Percentiles rank a stretch among this genome's conserved stretches.
phyloP scores from a whole-genome alignment of 2,329 filamentous ascomycete species.

The Pestalotiopsis sp. region DNA sequence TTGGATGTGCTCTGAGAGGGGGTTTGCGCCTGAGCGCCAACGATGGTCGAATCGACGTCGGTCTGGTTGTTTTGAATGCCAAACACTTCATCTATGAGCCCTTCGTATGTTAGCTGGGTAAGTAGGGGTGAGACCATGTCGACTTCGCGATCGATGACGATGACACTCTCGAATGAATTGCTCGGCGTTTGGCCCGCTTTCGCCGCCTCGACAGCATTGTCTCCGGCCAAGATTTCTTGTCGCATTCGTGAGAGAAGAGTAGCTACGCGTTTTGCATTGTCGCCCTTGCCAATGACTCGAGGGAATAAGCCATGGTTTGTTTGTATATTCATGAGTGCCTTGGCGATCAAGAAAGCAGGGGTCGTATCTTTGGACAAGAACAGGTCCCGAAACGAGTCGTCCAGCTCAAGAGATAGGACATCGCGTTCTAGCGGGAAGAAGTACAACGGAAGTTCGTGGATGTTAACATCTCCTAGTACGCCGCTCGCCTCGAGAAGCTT shows the following conservation, averaged over 20 bases:
- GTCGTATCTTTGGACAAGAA: conserved; percentile 91
- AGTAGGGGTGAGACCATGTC: conserved; percentile 91
- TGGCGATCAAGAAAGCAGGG: conserved; percentile 84
- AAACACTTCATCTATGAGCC: conserved; percentile 91
- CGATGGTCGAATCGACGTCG: conserved; percentile 87
- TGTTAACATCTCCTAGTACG: conserved; percentile 88
- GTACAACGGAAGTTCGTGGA: conserved; percentile 83
- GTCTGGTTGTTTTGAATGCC: conserved; percentile 90
- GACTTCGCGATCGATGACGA: conserved; percentile 93
- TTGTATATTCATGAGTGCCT: conserved; percentile 92
- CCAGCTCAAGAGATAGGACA: conserved; percentile 86
- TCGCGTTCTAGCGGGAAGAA: conserved; percentile 94
- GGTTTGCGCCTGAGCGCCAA: conserved; percentile 70
- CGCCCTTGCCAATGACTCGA: conserved; percentile 91
- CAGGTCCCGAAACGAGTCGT: conserved; percentile 83
- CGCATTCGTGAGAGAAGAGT: conserved; percentile 90
- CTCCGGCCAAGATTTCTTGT: conserved; percentile 81
- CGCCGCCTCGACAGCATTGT: conserved; percentile 65
- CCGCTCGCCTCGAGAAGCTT: conserved; percentile 90
- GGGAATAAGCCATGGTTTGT: conserved; percentile 92
- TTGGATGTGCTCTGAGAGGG: conserved; percentile 55
- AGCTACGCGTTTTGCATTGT: conserved; percentile 86
- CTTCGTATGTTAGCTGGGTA: conserved; percentile 96
- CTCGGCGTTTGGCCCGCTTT: conserved; percentile 79
- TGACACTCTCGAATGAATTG: conserved; percentile 83